A percentile compares a stretch with the other conserved stretches of the same genome.
phyloP scores from a whole-genome alignment of 2,329 filamentous ascomycete species.

The Zarea fungicola region DNA sequence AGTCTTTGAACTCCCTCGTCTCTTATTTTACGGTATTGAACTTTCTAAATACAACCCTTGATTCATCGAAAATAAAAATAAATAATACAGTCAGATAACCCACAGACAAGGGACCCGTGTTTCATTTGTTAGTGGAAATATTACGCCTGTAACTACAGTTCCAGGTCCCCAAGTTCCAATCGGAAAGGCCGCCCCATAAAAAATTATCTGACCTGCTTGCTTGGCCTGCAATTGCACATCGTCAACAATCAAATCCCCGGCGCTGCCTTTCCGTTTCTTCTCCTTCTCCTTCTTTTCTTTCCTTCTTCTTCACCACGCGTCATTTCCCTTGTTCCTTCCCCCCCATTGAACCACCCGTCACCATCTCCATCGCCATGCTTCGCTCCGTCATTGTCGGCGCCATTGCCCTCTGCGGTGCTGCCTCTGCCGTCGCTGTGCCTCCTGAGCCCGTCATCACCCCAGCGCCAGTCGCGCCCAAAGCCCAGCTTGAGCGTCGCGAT shows the following conservation, averaged over 20 bases:
- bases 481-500: conserved; percentile 17
- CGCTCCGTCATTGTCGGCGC: conserved; percentile 1
- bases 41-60: not conserved
- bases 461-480: conserved; percentile 14
- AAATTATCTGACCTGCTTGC: conserved; percentile 1
- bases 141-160: no score
- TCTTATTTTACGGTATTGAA: not conserved
- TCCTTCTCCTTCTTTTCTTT: not conserved
- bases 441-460: not conserved
- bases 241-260: conserved; percentile 4
- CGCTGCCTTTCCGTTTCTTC: not conserved
- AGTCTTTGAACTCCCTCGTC: not conserved
- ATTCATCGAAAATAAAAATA: not conserved
- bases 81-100: no score
- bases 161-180: no score
- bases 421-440: not conserved
- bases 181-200: conserved; percentile 7
- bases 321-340: not conserved
- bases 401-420: conserved; percentile 1
- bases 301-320: not conserved
- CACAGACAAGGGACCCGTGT: no score
- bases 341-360: no score
- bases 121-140: no score
- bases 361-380: conserved; percentile 9
- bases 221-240: not conserved